A percentile compares a stretch with the other conserved stretches of the same genome.
These are phyloP conservation scores for Colletotrichum chlorophyti DNA, from an alignment of 2,329 filamentous ascomycete species.

Conservation along the genomic window DNA sequence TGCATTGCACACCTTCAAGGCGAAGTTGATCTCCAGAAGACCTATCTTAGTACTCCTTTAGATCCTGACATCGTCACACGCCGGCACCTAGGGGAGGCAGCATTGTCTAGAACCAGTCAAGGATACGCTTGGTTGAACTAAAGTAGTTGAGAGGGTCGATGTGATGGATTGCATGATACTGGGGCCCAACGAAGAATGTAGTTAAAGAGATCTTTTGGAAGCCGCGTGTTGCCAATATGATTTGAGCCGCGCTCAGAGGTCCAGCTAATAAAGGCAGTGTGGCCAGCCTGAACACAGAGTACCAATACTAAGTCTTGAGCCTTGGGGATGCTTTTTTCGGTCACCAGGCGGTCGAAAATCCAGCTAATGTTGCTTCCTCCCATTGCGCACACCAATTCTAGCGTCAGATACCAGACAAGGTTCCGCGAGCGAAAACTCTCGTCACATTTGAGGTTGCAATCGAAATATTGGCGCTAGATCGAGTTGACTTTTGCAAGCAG, in stretches of 20 bases:
- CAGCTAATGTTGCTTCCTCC: too few species aligned
- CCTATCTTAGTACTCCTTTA: conserved; percentile 20
- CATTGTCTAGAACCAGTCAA: conserved; percentile 30
- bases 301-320: too few species aligned
- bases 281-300: too few species aligned
- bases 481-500: conserved; percentile 19
- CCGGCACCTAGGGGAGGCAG: conserved; percentile 22
- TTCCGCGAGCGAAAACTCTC: too few species aligned
- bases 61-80: conserved; percentile 29
- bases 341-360: too few species aligned
- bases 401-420: too few species aligned
- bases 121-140: conserved; percentile 28
- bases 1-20: too few species aligned
- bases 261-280: too few species aligned
- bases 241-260: too few species aligned
- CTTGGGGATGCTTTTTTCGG: too few species aligned
- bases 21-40: conserved; percentile 5
- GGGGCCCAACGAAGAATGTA: conserved; percentile 24
- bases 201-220: conserved; percentile 23
- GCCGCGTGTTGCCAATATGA: too few species aligned
- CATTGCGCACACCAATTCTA: too few species aligned
- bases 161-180: conserved; percentile 31
- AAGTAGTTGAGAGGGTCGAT: conserved; percentile 32
- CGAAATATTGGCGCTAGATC: conserved; percentile 22
- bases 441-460: conserved; percentile 14